Base-by-base conservation (phyloP, 1,284 basidiomycete species). In the Pisolithus thermaeus region DNA sequence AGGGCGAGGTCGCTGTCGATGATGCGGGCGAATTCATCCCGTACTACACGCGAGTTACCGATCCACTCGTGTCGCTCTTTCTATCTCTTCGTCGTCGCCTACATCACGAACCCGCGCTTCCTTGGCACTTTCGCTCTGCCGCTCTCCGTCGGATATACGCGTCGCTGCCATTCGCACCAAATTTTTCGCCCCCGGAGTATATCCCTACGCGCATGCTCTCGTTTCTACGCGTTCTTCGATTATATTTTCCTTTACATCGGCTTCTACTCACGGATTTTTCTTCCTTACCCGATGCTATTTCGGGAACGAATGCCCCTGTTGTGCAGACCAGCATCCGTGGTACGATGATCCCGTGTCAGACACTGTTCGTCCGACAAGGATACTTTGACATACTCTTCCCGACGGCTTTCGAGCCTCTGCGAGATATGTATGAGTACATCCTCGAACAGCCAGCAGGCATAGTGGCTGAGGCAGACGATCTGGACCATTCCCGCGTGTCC, bases 321-420 rank as follows among this genome's bases (percentile, higher is more conserved):
- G 97, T 99, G 23, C 97, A 99, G 73, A 99, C 97, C 18, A 81
- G 93, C 47, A 87, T 89, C 64, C 80, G 81, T 35, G 88, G 87
- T 53, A 79, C 79, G 46, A 96, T 92, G 69, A 85, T 97, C 4
- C 89, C 97, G 3, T 94, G 92, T 60, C 78, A 86, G 53, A 98
- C 92, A 16, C 82, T 97, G 55, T 81, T 96, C 59, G 97, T 99
- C 52, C 85, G 88, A 58, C 97, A 92, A 64, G 97, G 97, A 11
- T 96, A 85, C 72, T 99, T 99, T 69, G 97, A 99, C 70, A 99
- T 99, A 58, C 94, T 99, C 76, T 99, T 99, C 75, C 97, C 97
- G 2, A 99, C 96, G 6, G 75, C 95, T 65, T 99, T 99, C 60
- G 80, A 83, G 48, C 79, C 80, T 18, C 76, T 99, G 25, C 76